phyloP scores from a whole-genome alignment of 2,329 filamentous ascomycete genomes.

The Scedosporium apiospermum region DNA sequence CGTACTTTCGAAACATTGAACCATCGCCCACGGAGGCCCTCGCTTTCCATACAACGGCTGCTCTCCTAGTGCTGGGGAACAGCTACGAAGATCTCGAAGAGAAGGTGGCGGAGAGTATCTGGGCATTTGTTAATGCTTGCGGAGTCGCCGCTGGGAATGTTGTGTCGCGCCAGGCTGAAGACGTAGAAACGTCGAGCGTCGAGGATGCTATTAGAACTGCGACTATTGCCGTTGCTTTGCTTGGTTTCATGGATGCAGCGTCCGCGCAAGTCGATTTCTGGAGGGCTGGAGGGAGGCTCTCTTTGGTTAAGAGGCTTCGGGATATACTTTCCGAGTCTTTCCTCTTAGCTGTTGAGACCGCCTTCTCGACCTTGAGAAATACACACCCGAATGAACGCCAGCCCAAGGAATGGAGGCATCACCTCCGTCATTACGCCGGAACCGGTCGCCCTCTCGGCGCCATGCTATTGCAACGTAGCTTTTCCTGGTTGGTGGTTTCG shows the following conservation, averaged over 20 bases:
- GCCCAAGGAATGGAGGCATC: conserved; percentile 79
- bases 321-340: conserved; percentile 74
- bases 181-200: conserved; percentile 48
- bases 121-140: conserved; percentile 65
- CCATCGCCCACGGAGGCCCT: conserved; percentile 84
- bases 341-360: conserved; percentile 76
- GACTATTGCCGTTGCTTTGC: conserved; percentile 72
- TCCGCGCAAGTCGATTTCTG: conserved; percentile 74
- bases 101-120: conserved; percentile 55
- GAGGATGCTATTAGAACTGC: conserved; percentile 61
- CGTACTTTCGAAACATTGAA: conserved; percentile 72
- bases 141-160: conserved; percentile 48
- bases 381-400: conserved; percentile 54
- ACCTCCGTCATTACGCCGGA: conserved; percentile 72
- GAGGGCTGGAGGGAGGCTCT: conserved; percentile 62
- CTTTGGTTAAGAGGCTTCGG: conserved; percentile 62
- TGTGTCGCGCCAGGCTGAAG: conserved; percentile 41
- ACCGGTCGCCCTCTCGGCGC: conserved; percentile 76
- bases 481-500: conserved; percentile 75
- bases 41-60: conserved; percentile 67
- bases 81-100: conserved; percentile 62
- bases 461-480: conserved; percentile 82
- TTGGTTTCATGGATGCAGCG: conserved; percentile 81
- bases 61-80: conserved; percentile 70
- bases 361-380: conserved; percentile 84